phyloP scores from a whole-genome alignment of 352 stramenopile genomes.

The Lagenidium sp. region DNA sequence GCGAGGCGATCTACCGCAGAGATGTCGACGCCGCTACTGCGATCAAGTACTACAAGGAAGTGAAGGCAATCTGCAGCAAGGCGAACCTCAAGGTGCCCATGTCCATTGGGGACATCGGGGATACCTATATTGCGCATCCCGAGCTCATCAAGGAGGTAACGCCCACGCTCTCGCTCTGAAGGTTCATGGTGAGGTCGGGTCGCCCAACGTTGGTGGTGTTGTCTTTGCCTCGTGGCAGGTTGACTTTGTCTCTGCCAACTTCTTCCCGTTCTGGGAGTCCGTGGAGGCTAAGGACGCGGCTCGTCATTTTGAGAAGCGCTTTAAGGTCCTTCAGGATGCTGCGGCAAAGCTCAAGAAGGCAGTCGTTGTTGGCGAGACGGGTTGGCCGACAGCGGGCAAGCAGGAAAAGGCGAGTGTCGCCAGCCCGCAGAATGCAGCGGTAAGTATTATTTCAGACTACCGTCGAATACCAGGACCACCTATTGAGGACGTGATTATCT shows the following conservation, averaged over 20 bases:
- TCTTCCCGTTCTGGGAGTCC: conserved; percentile 63
- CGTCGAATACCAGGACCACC: too few relatives aligned
- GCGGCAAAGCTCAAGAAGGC: conserved; percentile 24
- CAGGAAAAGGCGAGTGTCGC: conserved; percentile 25
- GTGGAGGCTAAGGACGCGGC: conserved; percentile 22
- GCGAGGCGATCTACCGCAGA: conserved; percentile 52
- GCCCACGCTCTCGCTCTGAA: too few relatives aligned
- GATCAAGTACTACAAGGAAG: conserved; percentile 23
- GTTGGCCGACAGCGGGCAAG: conserved; percentile 36
- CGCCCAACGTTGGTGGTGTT: too few relatives aligned
- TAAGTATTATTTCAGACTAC: too few relatives aligned
- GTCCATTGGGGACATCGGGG: conserved; percentile 50
- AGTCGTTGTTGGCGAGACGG: conserved; percentile 53
- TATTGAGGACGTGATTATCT: too few relatives aligned
- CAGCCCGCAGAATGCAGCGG: conserved; percentile 24
- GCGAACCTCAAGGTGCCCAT: conserved; percentile 26
- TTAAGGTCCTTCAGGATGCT: conserved; percentile 20
- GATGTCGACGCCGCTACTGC: conserved; percentile 30
- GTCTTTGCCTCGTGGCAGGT: too few relatives aligned
- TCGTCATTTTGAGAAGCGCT: conserved; percentile 25
- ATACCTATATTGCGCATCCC: conserved; percentile 38
- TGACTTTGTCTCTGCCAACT: conserved; percentile 48
- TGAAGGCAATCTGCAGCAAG: conserved; percentile 25
- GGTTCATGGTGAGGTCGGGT: too few relatives aligned
- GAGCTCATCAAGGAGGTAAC: conserved; percentile 23